Conservation (phyloP, 2,329 filamentous ascomycete genomes). For the Alternaria incomplexa region DNA sequence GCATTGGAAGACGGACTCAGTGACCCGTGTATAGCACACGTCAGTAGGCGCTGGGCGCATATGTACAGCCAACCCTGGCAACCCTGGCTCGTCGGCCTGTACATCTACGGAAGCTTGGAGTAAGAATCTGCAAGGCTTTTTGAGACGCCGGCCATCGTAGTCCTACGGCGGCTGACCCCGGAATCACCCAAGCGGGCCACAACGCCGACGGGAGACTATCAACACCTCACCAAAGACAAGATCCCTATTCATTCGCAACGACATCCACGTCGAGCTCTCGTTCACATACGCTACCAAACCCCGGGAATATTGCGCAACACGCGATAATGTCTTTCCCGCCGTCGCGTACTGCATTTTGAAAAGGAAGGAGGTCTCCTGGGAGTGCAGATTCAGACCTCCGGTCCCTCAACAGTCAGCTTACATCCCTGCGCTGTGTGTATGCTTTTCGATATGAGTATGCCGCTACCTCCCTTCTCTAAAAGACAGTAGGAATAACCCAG, state of each 20-base stretch:
- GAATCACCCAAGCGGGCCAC: background rate
- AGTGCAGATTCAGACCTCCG: background rate
- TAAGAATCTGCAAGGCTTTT: background rate
- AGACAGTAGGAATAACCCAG: background rate
- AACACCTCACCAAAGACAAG: background rate
- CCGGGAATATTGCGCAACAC: background rate
- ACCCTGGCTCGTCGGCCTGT: background rate
- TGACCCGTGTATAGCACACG: too few relatives aligned
- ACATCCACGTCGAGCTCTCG: background rate
- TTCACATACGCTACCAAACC: background rate
- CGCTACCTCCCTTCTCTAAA: background rate
- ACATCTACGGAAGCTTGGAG: background rate
- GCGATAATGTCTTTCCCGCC: background rate
- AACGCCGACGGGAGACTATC: background rate
- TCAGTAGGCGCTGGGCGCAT: background rate
- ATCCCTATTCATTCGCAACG: background rate
- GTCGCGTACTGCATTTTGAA: background rate
- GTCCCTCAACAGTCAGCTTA: background rate
- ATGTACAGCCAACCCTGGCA: background rate
- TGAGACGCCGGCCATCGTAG: background rate
- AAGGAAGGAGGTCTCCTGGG: background rate
- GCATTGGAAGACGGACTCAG: background rate
- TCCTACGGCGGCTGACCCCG: background rate
- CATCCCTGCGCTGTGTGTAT: background rate
- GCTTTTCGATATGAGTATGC: background rate